Evolutionary conservation across 768 basidiomycete species (phyloP).

Genomic region (Termitomyces sp.): DNA sequence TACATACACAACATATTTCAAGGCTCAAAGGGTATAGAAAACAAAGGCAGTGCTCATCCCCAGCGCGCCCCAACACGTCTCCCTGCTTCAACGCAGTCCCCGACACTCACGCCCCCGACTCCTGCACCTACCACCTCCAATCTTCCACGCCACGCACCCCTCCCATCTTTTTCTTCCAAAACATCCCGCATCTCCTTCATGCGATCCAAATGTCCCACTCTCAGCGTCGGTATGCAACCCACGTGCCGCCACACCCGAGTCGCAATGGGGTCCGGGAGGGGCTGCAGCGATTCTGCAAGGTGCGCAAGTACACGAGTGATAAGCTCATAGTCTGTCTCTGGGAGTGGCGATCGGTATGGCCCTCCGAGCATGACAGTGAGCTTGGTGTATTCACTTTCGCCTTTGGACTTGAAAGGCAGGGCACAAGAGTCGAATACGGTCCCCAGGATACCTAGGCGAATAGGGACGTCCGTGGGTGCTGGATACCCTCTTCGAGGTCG

Average conservation of each 20-base stretch:
- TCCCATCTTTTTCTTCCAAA: constrained; percentile 39
- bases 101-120: constrained; percentile 81
- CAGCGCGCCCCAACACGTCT: constrained; percentile 46
- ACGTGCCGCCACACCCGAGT: constrained; percentile 49
- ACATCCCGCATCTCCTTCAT: constrained; percentile 53
- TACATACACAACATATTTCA: not conserved
- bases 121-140: constrained; percentile 80
- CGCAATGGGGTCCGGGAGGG: constrained; percentile 52
- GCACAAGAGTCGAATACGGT: constrained; percentile 88
- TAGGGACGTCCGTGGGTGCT: constrained; percentile 7
- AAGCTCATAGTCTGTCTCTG: constrained; percentile 18
- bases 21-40: not conserved
- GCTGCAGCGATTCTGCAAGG: constrained; percentile 41
- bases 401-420: constrained; percentile 23
- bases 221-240: constrained; percentile 75
- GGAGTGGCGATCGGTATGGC: constrained; percentile 41
- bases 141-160: constrained; percentile 16
- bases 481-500: constrained; percentile 58
- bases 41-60: constrained; percentile 9
- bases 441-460: constrained; percentile 60
- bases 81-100: constrained; percentile 79
- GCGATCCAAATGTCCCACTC: constrained; percentile 66
- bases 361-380: constrained; percentile 91
- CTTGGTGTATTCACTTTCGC: constrained; percentile 49
- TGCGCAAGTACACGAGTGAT: constrained; percentile 24